Conservation (phyloP, 169 alveolate genomes). For the Plasmodium gonderi region DNA sequence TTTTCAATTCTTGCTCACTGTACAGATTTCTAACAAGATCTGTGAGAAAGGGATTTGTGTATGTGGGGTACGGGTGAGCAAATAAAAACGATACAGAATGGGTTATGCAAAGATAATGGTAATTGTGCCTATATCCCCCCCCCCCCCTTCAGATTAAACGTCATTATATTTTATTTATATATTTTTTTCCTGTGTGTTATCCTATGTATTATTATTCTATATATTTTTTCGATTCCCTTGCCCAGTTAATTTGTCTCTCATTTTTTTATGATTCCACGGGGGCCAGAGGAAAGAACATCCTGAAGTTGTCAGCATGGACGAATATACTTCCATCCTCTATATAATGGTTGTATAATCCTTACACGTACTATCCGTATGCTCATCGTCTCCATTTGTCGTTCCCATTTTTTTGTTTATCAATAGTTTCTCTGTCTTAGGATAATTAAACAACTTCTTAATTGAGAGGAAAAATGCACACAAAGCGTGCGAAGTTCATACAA, state of each 20-base stretch:
- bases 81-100: too few relatives aligned
- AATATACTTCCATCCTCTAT: too few relatives aligned
- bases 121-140: not conserved
- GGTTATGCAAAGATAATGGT: not conserved
- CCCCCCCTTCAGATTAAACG: too few relatives aligned
- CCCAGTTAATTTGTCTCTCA: not conserved
- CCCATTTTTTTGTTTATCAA: slow-evolving; percentile 15
- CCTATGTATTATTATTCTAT: not conserved
- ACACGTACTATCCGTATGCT: slow-evolving; percentile 20
- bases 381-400: not conserved
- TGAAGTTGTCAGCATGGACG: too few relatives aligned
- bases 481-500: too few relatives aligned
- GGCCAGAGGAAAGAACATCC: too few relatives aligned
- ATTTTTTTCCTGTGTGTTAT: too few relatives aligned
- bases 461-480: too few relatives aligned
- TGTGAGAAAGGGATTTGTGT: slow-evolving; percentile 4
- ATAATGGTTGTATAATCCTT: not conserved
- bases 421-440: too few relatives aligned
- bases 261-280: too few relatives aligned
- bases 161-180: too few relatives aligned
- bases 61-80: not conserved
- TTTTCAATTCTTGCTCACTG: slow-evolving; percentile 63
- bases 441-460: too few relatives aligned
- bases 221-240: not conserved
- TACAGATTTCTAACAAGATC: slow-evolving; percentile 53